These are phyloP conservation scores for Fusarium sp. DNA, from an alignment of 2,329 filamentous ascomycete genomes.

Conservation along the genomic window DNA sequence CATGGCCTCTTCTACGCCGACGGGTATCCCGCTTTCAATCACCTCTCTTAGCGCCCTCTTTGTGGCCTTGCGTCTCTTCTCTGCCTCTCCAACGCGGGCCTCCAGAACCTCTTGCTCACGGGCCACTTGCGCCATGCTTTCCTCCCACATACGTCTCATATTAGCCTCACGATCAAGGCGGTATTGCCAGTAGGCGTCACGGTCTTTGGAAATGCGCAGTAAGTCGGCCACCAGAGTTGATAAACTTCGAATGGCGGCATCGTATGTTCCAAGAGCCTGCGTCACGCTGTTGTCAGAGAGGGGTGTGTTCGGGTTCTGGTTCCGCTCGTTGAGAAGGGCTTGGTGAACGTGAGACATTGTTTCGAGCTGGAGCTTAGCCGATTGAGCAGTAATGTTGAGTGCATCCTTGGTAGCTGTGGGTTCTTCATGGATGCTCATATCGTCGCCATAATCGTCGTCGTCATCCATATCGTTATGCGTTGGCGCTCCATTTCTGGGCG, in stretches of 20 bases:
- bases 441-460: constrained; percentile 76
- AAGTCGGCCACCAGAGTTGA: constrained; percentile 86
- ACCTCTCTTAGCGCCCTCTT: constrained; percentile 90
- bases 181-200: constrained; percentile 97
- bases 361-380: constrained; percentile 90
- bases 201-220: constrained; percentile 89
- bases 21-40: constrained; percentile 63
- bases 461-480: constrained; percentile 66
- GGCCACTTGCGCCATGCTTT: constrained; percentile 97
- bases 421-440: constrained; percentile 78
- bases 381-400: constrained; percentile 96
- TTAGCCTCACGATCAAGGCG: constrained; percentile 89
- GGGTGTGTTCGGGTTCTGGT: constrained; percentile 72
- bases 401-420: constrained; percentile 85
- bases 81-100: constrained; percentile 84
- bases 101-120: constrained; percentile 93
- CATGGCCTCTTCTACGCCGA: constrained; percentile 43
- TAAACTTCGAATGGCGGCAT: constrained; percentile 86
- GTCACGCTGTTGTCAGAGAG: constrained; percentile 80
- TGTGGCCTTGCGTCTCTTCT: constrained; percentile 87
- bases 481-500: constrained; percentile 46
- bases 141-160: constrained; percentile 96
- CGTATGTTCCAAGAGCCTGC: constrained; percentile 85
- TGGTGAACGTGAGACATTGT: constrained; percentile 84
- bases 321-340: constrained; percentile 75